Base-by-base conservation (phyloP, 768 basidiomycete genomes). In the Termitomyces sp. region DNA sequence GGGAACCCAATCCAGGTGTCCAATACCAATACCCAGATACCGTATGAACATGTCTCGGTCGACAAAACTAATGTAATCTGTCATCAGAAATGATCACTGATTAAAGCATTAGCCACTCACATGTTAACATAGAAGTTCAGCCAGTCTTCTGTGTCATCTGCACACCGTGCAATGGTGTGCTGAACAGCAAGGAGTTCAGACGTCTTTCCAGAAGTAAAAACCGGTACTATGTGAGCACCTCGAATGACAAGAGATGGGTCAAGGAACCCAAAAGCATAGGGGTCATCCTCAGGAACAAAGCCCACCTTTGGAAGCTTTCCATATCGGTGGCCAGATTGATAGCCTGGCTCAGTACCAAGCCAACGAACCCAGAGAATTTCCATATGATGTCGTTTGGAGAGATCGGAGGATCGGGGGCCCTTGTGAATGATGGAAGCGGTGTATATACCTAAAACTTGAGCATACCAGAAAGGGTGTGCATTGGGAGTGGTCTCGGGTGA, bases 291-390 rank as follows among this genome's bases (percentile, higher is more conserved):
- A 0, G 68, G 64, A 7, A 73, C 55, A 47, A 69, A 73, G 0
- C 68, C 67, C 10, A 72, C 46, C 33, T 65, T 68, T 10, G 71
- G 71, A 2, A 73, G 62, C 2, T 37, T n/a, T 2, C 64, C 60
- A 36, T 55, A 30, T 3, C 50, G 40, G 30, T 57, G 56, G 13
- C 70, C 67, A 32, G 47, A 62, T 3, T 22, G 53, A 39, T 62
- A 53, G 1, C 59, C 58, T 1, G 63, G 65, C 32, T 72, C 69
- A 0, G 43, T 50, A 3, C 69, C 73, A 27, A 76, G 64, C 78
- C 77, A 79, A 0, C 69, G 69, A 3, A 80, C 68, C 73, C 75
- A 77, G 0, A 79, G 62, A 20, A 79, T 62, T 16, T 76, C 71
- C 37, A 74, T 61, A 18, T 33, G 16, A 22, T 46, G 55, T 18